Conservation (phyloP, 1,139 yeast species). For the Suhomyces guaymorum region DNA sequence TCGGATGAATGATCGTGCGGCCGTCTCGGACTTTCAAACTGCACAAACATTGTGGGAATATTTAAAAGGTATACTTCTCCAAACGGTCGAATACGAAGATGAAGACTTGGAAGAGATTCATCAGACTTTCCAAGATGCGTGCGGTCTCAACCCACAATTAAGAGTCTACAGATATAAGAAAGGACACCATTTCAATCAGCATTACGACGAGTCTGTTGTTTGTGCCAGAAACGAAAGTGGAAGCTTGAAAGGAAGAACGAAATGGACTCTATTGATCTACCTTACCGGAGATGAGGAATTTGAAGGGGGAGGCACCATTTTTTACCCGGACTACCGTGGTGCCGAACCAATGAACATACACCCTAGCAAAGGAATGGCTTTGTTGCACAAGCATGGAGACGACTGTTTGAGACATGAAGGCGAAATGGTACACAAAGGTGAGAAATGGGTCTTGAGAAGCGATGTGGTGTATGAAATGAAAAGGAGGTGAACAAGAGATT, state of each 20-base stretch:
- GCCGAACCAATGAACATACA: slow-evolving; percentile 37
- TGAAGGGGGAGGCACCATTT: slow-evolving; percentile 64
- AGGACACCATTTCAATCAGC: slow-evolving; percentile 65
- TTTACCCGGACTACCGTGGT: slow-evolving; percentile 39
- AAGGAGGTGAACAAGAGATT: not conserved
- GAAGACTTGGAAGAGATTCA: slow-evolving; percentile 29
- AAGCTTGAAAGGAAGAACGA: slow-evolving; percentile 39
- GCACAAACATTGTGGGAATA: slow-evolving; percentile 49
- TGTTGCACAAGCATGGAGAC: slow-evolving; percentile 67
- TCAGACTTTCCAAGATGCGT: slow-evolving; percentile 37
- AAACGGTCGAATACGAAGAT: slow-evolving; percentile 31
- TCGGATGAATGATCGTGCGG: slow-evolving; percentile 56
- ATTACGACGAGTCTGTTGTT: slow-evolving; percentile 60
- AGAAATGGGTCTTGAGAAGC: slow-evolving; percentile 65
- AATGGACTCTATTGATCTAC: slow-evolving; percentile 63
- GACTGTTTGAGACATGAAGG: slow-evolving; percentile 67
- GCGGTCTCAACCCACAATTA: slow-evolving; percentile 58
- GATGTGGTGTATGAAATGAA: slow-evolving; percentile 48
- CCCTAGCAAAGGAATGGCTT: slow-evolving; percentile 59
- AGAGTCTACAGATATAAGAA: slow-evolving; percentile 56
- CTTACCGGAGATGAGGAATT: slow-evolving; percentile 60
- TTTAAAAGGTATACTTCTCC: slow-evolving; percentile 33
- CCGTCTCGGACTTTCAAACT: slow-evolving; percentile 40
- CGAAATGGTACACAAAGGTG: slow-evolving; percentile 52
- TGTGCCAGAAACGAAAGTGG: slow-evolving; percentile 28